phyloP scores from a whole-genome alignment of 768 basidiomycete species.

The Lentinula edodes region DNA sequence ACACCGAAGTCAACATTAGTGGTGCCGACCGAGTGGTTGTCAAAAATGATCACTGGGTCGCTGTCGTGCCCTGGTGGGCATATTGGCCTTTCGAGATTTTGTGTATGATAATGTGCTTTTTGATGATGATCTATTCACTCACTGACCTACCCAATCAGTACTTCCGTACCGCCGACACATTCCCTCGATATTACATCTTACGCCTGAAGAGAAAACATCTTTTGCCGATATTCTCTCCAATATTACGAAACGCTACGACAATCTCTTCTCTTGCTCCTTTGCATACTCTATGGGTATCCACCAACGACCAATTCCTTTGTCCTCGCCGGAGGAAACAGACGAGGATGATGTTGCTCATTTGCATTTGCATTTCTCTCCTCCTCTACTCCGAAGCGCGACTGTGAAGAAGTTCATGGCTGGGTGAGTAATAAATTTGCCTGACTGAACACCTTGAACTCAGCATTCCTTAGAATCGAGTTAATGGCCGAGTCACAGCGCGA shows the following conservation, averaged over 20 bases:
- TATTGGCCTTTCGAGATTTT: conserved; percentile 89
- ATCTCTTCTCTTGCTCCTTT: conserved; percentile 81
- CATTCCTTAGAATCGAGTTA: conserved; percentile 63
- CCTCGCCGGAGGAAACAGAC: conserved; percentile 27
- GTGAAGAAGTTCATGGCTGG: conserved; percentile 90
- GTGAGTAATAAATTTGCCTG: conserved; percentile 33
- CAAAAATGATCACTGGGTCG: conserved; percentile 73
- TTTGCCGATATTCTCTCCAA: conserved; percentile 65
- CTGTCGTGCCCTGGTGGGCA: conserved; percentile 93
- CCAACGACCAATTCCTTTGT: conserved; percentile 61
- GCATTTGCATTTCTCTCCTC: conserved; percentile 85
- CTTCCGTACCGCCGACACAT: conserved; percentile 78
- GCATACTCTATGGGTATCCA: conserved; percentile 95
- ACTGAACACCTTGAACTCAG: background rate
- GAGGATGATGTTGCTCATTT: conserved; percentile 64
- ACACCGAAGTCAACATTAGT: conserved; percentile 47
- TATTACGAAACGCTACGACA: conserved; percentile 68
- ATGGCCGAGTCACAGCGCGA: conserved; percentile 91
- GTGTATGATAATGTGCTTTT: conserved; percentile 32
- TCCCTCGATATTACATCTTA: conserved; percentile 59
- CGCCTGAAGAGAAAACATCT: conserved; percentile 50
- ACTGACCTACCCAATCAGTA: conserved; percentile 35
- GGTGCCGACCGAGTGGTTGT: conserved; percentile 53
- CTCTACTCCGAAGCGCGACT: conserved; percentile 73
- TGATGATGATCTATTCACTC: background rate